Base-by-base conservation (phyloP, 2,329 filamentous ascomycete species). In the Verticillium zaregamsianum region DNA sequence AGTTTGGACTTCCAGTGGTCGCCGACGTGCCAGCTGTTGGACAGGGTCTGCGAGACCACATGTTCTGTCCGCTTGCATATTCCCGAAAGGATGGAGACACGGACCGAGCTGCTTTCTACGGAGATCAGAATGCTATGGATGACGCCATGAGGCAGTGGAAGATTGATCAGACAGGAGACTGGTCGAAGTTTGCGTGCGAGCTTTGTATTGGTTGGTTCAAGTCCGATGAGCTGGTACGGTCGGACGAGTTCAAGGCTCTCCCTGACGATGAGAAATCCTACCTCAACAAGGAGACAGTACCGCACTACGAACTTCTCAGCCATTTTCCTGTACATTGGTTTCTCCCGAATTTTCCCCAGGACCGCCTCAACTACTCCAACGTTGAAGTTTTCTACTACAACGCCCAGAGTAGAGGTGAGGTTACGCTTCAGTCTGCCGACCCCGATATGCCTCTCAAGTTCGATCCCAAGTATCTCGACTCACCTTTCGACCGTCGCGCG, bases 241-340 rank as follows among this genome's bases (percentile, higher is more conserved):
- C 75, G 0, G 65, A 75, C 0, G 82, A 88, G 66, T 87, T 85
- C 68, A 70, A 79, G 49, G 77, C 71, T 1, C 74, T 89, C 0
- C 79, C 83, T 0, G 60, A 65, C 0, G 61, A 73, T 0, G 73
- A 78, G 11, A 77, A 82, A 66, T 69, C 72, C 0, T 81, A 78
- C 63, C 69, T 89, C 1, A 69, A 68, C 54, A 75, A 75, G 23
- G 74, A 79, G 15, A 85, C 81, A 0, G 77, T 88, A 2, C 86
- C 87, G 0, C 79, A 83, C 57, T 87, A 79, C 65, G 86, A 89
- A 66, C 69, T 88, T 17, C 61, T 80, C 9, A 79, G 76, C 2
- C 79, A 82, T 62, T 75, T 80, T 61, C 77, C 78, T 0, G 65
- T 78, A 4, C 80, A 81, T 64, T 76, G 69, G 68, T 72, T 76